phyloP scores from a whole-genome alignment of 148 eudicot species.

The Oxyria digyna region DNA sequence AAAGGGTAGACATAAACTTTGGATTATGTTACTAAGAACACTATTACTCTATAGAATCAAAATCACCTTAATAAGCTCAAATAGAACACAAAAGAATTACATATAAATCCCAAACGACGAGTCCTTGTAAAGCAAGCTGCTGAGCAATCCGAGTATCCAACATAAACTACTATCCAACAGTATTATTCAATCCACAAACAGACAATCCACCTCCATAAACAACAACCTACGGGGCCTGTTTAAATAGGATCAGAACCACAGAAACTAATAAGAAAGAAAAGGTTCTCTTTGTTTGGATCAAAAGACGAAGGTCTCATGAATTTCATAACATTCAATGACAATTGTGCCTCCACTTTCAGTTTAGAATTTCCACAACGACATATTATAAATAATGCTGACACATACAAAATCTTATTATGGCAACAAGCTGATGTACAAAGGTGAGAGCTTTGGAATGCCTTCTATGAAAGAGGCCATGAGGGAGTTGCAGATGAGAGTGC shows the following conservation, averaged over 20 bases:
- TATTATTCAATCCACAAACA: neutral
- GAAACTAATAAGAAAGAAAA: no score
- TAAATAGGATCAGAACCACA: no score
- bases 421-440: neutral
- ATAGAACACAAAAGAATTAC: no score
- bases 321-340: no score
- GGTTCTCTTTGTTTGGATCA: neutral
- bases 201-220: neutral
- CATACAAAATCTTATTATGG: neutral
- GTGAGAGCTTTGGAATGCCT: neutral
- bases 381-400: no score
- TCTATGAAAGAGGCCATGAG: neutral
- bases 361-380: neutral
- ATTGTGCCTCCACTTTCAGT: neutral
- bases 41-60: neutral
- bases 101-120: no score
- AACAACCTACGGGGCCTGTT: neutral
- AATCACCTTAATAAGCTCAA: no score
- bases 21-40: neutral
- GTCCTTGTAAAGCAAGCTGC: no score
- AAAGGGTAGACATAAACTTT: neutral
- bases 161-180: no score
- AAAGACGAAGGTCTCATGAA: neutral
- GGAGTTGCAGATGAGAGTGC: neutral
- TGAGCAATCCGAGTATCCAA: no score